Conservation (phyloP, 2,329 filamentous ascomycete species). For the Sporothrix brunneoviolacea region DNA sequence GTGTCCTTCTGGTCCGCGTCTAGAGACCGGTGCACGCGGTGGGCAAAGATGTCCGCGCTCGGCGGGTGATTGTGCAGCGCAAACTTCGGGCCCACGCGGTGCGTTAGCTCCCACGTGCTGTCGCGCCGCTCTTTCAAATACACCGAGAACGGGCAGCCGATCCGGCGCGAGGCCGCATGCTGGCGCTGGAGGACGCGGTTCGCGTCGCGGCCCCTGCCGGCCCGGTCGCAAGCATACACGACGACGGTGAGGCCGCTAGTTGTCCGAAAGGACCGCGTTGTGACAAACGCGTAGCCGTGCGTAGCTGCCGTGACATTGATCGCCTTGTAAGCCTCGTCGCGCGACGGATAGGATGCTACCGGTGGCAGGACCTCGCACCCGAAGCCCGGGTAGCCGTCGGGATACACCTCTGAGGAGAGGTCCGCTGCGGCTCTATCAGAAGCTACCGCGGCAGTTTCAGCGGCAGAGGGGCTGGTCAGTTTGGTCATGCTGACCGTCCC, state of each 20-base stretch:
- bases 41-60: slow-evolving; percentile 9
- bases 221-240: slow-evolving; percentile 13
- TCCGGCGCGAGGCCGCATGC: slow-evolving; percentile 13
- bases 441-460: neutral
- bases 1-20: slow-evolving; percentile 15
- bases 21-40: slow-evolving; percentile 14
- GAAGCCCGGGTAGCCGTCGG: slow-evolving; percentile 11
- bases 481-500: neutral
- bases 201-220: slow-evolving; percentile 7
- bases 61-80: slow-evolving; percentile 14
- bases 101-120: slow-evolving; percentile 10
- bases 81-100: slow-evolving; percentile 13
- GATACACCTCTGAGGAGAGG: neutral
- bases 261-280: slow-evolving; percentile 12
- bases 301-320: slow-evolving; percentile 8
- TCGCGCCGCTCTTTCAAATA: slow-evolving; percentile 14
- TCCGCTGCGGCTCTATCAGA: neutral
- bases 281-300: slow-evolving; percentile 15
- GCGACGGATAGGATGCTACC: slow-evolving; percentile 4
- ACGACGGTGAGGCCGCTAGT: slow-evolving; percentile 12
- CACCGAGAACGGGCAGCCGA: slow-evolving; percentile 11
- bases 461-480: slow-evolving; percentile 3
- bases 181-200: slow-evolving; percentile 14
- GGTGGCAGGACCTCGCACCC: slow-evolving; percentile 12
- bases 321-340: slow-evolving; percentile 14